Evolutionary conservation across 2,329 filamentous ascomycete species (phyloP).

Genomic region (Colletotrichum somersetense): DNA sequence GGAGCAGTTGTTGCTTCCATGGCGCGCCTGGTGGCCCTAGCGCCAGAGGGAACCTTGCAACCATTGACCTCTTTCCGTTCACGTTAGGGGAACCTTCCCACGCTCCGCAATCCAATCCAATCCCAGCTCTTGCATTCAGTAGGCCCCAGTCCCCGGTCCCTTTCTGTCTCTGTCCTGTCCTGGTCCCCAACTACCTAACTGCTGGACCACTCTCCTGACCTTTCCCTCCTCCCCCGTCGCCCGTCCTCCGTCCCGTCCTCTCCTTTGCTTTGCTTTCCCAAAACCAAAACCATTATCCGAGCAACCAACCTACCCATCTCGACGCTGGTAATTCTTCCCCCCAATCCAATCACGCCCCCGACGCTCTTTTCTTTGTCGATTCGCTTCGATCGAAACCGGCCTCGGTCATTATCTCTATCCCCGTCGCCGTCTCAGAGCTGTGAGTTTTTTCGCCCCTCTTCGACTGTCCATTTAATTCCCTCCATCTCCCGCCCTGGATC

Average conservation of each 20-base stretch:
- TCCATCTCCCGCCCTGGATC: constrained; percentile 32
- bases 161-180: constrained; percentile 1
- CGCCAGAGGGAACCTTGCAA: constrained; percentile 34
- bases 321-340: constrained; percentile 36
- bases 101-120: constrained; percentile 39
- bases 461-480: constrained; percentile 32
- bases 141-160: neutral
- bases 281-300: constrained; percentile 42
- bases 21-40: constrained; percentile 34
- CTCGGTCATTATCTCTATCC: constrained; percentile 33
- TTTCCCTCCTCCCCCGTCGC: constrained; percentile 30
- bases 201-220: constrained; percentile 23
- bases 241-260: constrained; percentile 37
- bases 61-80: constrained; percentile 37
- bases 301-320: constrained; percentile 37
- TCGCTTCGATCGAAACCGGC: constrained; percentile 43
- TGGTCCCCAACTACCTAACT: constrained; percentile 11
- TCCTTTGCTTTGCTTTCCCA: constrained; percentile 43
- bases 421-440: constrained; percentile 29
- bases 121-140: constrained; percentile 14
- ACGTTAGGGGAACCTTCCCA: constrained; percentile 38
- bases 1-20: constrained; percentile 31
- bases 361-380: constrained; percentile 44
- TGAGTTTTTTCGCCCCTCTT: constrained; percentile 33
- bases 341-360: constrained; percentile 38